Base-by-base conservation (phyloP, 139 green algal genomes). In the Chlamydomonas incerta region DNA sequence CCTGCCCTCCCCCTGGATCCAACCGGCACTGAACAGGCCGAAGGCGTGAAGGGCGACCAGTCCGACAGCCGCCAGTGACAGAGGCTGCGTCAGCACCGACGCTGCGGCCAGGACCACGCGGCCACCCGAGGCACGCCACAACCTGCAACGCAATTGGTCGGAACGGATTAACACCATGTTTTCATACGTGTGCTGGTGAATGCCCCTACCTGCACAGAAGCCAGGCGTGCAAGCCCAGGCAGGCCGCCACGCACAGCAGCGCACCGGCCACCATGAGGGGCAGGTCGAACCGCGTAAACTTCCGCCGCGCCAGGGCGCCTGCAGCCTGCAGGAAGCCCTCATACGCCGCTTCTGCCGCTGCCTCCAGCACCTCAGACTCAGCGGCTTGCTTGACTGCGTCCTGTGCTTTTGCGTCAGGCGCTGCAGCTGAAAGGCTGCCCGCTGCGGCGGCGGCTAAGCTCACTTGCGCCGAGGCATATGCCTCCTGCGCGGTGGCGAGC, bases 221-320 rank as follows among this genome's bases (percentile, higher is more conserved):
- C 35, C 35, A 60, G 9, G 82, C 47, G 35, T 96, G 92, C 67
- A 91, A 52, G 46, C 57, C 74, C 28, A 95, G 65, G 41, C 41
- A 50, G 41, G 41, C 41, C 41, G 8, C 8, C 41, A 50, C 41
- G 20, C 84, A 75, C 15, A 24, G 71, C 29, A 90, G 79, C 33
- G 93, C 76, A n/a, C 95, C 95, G 1, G 75, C 70, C 17, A 72
- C 76, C 71, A 98, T 96, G 29, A 82, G 62, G 0, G 41, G 33
- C 41, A 91, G 50, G 28, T 91, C 35, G 76, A 97, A 97, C 46
- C 95, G 91, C 1, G 94, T 96, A 92, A 96, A 98, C 80, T 95
- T 92, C 11, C 79, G 52, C 28, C 93, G 84, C 0, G 95, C 95
- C 55, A 98, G 77, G 0, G 72, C 74, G 9, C 88, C 92, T 5